Base-by-base conservation (phyloP, 768 basidiomycete species). In the Polyporus arcularius region DNA sequence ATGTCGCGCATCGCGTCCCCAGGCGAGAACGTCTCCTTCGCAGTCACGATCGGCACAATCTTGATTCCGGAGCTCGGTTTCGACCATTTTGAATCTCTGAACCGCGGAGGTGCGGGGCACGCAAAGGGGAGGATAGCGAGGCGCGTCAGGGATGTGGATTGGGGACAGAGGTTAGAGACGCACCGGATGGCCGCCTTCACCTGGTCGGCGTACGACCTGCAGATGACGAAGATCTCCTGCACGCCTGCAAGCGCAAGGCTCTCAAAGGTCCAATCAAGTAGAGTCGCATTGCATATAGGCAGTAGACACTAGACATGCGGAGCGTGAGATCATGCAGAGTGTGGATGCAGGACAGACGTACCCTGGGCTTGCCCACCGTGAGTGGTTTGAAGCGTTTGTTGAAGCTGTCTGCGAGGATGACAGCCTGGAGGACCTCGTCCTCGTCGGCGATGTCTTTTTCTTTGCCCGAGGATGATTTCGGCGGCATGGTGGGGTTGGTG, bases 261-360 rank as follows among this genome's bases (percentile, higher is more conserved):
- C 72, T 99, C 97, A 61, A 98, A 88, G 3, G 97, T 98, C 95
- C 96, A 98, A 67, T 94, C 92, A 38, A 99, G 81, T 32, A 99
- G 76, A 4, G 95, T 90, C 0, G 91, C 90, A 74, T 98, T 98
- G 76, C 95, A 95, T 66, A 98, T 84, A 1, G 96, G 97, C 26
- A 98, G 80, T 11, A 98, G 82, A 74, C 93, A 96, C 93, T 96
- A 39, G 21, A 12, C 18, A 32, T 65, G 52, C 47, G 58, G 61
- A 66, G 58, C 60, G n/a, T 46, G 50, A 46, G 40, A 67, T 43
- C 67, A 63, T 43, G 11, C 40, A 48, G 16, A 32, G 31, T 55
- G 39, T 28, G 11, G 12, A n/a, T 53, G 32, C 41, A 46, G 50
- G 57, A 43, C 56, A 38, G 32, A 74, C 87, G 74, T 72, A 93